phyloP scores from a whole-genome alignment of 2,329 filamentous ascomycete species.

The Beauveria rudraprayagi region DNA sequence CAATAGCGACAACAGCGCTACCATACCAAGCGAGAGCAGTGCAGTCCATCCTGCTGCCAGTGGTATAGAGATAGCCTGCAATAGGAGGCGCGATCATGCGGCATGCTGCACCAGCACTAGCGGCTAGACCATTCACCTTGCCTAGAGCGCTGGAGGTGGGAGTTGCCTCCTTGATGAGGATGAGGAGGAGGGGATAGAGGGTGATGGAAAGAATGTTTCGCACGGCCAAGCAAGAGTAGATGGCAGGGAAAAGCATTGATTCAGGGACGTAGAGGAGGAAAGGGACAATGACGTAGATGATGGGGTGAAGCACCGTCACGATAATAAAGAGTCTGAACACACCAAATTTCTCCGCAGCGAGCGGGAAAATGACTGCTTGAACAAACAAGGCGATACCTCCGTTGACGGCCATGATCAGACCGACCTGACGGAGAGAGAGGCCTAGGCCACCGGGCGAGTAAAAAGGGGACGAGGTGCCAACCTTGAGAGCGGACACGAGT shows the following conservation, averaged over 20 bases:
- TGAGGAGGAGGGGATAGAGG: conserved; percentile 58
- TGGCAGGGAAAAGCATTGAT: conserved; percentile 42
- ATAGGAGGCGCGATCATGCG: conserved; percentile 60
- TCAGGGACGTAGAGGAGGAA: conserved; percentile 47
- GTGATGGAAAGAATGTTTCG: conserved; percentile 55
- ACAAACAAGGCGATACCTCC: conserved; percentile 51
- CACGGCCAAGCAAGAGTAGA: conserved; percentile 50
- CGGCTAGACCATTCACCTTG: conserved; percentile 58
- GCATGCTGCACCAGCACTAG: conserved; percentile 57
- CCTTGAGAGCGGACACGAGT: conserved; percentile 27
- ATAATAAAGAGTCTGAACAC: conserved; percentile 52
- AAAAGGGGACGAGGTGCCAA: conserved; percentile 34
- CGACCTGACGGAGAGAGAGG: conserved; percentile 53
- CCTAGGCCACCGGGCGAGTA: conserved; percentile 56
- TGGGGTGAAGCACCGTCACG: conserved; percentile 51
- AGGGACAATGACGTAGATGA: conserved; percentile 54
- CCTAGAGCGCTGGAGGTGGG: conserved; percentile 49
- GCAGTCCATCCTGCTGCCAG: conserved; percentile 51
- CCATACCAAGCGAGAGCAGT: conserved; percentile 58
- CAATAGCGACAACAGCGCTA: conserved; percentile 45
- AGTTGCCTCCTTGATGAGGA: conserved; percentile 60
- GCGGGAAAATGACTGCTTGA: conserved; percentile 53
- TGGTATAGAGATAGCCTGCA: conserved; percentile 53
- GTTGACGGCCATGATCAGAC: conserved; percentile 52
- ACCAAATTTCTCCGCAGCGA: conserved; percentile 49